These are phyloP conservation scores for Hypholoma fasciculare DNA, from an alignment of 768 basidiomycete species.

Conservation along the genomic window DNA sequence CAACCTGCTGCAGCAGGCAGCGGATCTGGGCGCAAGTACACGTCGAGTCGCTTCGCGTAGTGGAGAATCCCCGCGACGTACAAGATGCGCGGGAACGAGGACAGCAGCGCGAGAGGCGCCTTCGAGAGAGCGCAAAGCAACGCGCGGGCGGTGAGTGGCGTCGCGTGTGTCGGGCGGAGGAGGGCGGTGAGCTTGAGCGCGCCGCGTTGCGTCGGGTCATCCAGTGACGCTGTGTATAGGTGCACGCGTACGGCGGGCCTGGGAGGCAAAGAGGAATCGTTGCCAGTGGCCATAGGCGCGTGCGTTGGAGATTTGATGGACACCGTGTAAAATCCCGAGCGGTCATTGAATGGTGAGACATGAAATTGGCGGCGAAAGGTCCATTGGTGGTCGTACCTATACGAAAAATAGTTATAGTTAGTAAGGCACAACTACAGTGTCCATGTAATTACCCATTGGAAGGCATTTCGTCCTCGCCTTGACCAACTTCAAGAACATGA, in stretches of 20 bases:
- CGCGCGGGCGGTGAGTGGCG: constrained; percentile 38
- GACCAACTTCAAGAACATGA: constrained; percentile 49
- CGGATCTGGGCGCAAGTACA: constrained; percentile 63
- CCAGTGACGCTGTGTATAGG: constrained; percentile 27
- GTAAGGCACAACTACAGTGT: neutral
- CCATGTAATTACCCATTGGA: constrained; percentile 26
- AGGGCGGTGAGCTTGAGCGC: constrained; percentile 55
- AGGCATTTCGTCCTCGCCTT: constrained; percentile 39
- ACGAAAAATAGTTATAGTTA: neutral
- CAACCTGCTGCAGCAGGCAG: constrained; percentile 33
- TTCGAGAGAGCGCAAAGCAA: constrained; percentile 38
- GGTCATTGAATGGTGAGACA: constrained; percentile 77
- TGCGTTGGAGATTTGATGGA: constrained; percentile 49
- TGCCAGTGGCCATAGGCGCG: constrained; percentile 25
- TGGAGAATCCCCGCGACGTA: constrained; percentile 63
- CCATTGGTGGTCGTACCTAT: constrained; percentile 65
- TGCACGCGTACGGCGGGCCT: constrained; percentile 44
- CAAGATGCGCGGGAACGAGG: constrained; percentile 60
- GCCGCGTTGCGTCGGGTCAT: constrained; percentile 21
- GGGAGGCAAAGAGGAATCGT: constrained; percentile 12
- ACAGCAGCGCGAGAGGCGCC: constrained; percentile 53
- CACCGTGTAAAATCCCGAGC: constrained; percentile 63
- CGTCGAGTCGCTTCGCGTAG: constrained; percentile 55
- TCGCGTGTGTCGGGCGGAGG: constrained; percentile 34
- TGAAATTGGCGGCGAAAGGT: constrained; percentile 69